phyloP scores from a whole-genome alignment of 2,329 filamentous ascomycete species.

The Pyricularia grisea region DNA sequence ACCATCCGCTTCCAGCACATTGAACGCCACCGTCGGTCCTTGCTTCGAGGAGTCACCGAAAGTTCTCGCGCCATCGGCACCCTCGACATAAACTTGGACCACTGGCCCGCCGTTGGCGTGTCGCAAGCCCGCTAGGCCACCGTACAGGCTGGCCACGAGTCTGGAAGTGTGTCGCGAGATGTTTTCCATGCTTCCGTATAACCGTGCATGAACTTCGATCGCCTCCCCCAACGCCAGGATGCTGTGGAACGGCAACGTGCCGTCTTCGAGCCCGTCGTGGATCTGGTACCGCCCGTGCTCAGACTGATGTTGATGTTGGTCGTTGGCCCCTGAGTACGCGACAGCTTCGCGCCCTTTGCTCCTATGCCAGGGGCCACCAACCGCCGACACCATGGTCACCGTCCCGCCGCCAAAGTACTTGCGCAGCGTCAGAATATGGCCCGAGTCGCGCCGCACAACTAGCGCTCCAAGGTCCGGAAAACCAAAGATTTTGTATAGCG shows the following conservation, averaged over 20 bases:
- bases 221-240: constrained; percentile 54
- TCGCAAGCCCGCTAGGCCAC: constrained; percentile 33
- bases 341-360: constrained; percentile 34
- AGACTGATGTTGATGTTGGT: constrained; percentile 6
- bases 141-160: constrained; percentile 39
- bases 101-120: constrained; percentile 43
- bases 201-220: constrained; percentile 41
- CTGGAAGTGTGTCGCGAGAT: constrained; percentile 49
- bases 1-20: constrained; percentile 43
- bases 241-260: constrained; percentile 55
- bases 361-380: constrained; percentile 42
- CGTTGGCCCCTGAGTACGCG: neutral
- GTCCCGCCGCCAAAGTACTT: constrained; percentile 63
- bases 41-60: constrained; percentile 44
- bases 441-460: constrained; percentile 45
- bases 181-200: constrained; percentile 49
- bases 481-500: constrained; percentile 59
- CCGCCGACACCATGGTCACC: constrained; percentile 47
- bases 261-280: constrained; percentile 57
- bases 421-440: constrained; percentile 41
- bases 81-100: constrained; percentile 45
- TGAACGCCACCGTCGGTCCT: constrained; percentile 56
- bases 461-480: constrained; percentile 56
- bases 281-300: constrained; percentile 33
- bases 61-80: constrained; percentile 14